Evolutionary conservation across 257 asterid genomes (phyloP), one percentile per base, ranked within the genome.

Genomic region (Rhazya stricta): DNA sequence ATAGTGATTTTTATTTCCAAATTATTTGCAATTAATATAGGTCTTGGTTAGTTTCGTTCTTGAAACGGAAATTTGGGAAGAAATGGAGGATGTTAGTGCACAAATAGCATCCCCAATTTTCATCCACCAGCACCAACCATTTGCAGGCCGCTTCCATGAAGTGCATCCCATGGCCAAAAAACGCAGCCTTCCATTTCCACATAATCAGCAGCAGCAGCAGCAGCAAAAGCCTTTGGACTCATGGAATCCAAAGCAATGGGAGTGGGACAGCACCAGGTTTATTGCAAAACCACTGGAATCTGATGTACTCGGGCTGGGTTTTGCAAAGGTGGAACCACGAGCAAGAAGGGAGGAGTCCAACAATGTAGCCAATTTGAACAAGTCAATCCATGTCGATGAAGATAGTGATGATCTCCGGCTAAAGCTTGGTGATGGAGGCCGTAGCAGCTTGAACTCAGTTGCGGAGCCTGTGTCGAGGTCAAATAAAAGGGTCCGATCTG

Each of bases 231-330:
- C 85, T 57, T 71, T 87, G 29, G 84, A 76, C 70, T 75, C 74
- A 76, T 92, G 98, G 98, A 86, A 84, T 62, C 92, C 91, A 0
- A 78, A 72, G 58, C 83, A 84, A 11, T 92, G 98, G 98, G 83
- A 84, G 27, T 92, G 98, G 98, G 98, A 92, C 50, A 84, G 94
- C 70, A 9, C 86, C 15, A 85, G 92, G 72, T 92, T 89, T 43
- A 81, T 92, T 29, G 98, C 96, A 9, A 89, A 79, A 78, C 93
- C 86, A 23, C 41, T 69, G 73, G 86, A 85, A 42, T 71, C 79
- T 80, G 85, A 86, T 76, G 83, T 74, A 1, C 39, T 21, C 71
- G 72, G 19, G 32, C 76, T 11, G 36, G 79, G 72, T 61, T 62
- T 23, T 46, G 63, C 43, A 2, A 34, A 75, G 51, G 50, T 74